These are phyloP conservation scores for Globisporangium irregulare DNA, from an alignment of 352 stramenopile genomes.

Conservation along the genomic window DNA sequence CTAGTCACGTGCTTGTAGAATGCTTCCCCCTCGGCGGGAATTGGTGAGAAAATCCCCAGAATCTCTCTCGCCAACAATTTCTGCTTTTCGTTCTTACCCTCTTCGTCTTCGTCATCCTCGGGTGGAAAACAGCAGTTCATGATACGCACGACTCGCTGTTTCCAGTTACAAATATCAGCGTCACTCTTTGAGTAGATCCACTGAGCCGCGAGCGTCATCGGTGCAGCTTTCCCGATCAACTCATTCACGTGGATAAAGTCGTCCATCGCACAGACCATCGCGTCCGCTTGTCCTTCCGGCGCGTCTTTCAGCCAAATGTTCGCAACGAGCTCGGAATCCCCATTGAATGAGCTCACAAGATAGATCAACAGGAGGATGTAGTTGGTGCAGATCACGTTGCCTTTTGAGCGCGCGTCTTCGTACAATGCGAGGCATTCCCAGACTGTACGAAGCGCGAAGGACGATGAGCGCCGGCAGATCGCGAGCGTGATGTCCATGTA, in stretches of 20 bases:
- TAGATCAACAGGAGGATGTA: conserved; percentile 35
- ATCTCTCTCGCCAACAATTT: neutral
- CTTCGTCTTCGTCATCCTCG: neutral
- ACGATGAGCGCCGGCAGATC: conserved; percentile 28
- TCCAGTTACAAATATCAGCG: conserved; percentile 13
- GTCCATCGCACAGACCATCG: conserved; percentile 23
- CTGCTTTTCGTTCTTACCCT: neutral
- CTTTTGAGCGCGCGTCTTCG: conserved; percentile 23
- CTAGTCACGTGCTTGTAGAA: conserved; percentile 2
- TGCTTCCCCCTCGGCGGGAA: neutral
- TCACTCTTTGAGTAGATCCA: conserved; percentile 28
- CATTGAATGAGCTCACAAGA: conserved; percentile 28
- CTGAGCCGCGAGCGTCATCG: conserved; percentile 17
- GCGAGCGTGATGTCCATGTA: conserved; percentile 31
- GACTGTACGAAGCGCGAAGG: conserved; percentile 32
- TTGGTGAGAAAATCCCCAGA: conserved; percentile 16
- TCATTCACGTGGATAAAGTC: conserved; percentile 21
- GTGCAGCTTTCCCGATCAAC: conserved; percentile 13
- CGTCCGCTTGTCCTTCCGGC: conserved; percentile 18
- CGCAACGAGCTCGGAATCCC: conserved; percentile 25
- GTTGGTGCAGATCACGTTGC: conserved; percentile 20
- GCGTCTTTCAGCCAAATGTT: conserved; percentile 22
- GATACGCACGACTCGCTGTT: conserved; percentile 8
- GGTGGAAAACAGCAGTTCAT: conserved; percentile 1
- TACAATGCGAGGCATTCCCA: conserved; percentile 34